These are phyloP conservation scores for Cryptococcus jaspeensis DNA, from an alignment of 1,284 basidiomycete genomes.

Conservation along the genomic window DNA sequence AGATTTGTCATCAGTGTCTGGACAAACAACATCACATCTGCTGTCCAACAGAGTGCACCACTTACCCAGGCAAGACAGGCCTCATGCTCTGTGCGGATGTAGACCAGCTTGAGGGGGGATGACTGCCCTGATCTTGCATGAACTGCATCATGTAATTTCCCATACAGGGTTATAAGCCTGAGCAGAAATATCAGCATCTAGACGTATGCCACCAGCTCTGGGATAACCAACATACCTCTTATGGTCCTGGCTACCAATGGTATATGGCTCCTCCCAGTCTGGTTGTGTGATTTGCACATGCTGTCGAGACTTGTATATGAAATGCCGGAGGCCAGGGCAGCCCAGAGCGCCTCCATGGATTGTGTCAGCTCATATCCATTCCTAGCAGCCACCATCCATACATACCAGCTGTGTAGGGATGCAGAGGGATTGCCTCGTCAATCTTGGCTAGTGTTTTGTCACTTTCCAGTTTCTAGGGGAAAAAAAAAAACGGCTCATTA, in stretches of 20 bases:
- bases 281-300: constrained; percentile 87
- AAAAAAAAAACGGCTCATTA: neutral
- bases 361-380: neutral
- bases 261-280: constrained; percentile 76
- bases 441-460: constrained; percentile 59
- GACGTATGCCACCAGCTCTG: neutral
- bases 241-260: constrained; percentile 50
- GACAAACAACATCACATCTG: too few species aligned
- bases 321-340: constrained; percentile 86
- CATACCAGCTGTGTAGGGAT: constrained; percentile 50
- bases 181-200: neutral
- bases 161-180: constrained; percentile 79
- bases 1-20: neutral
- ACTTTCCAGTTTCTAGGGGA: constrained; percentile 63
- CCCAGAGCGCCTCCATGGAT: constrained; percentile 59
- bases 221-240: constrained; percentile 29
- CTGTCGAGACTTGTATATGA: constrained; percentile 85
- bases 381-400: neutral
- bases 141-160: constrained; percentile 75
- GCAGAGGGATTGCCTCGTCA: constrained; percentile 31
- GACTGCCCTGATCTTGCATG: constrained; percentile 77
- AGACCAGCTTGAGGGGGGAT: constrained; percentile 74
- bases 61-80: constrained; percentile 67
- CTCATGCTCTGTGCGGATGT: constrained; percentile 78
- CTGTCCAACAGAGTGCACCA: too few species aligned